phyloP scores from a whole-genome alignment of 2,329 filamentous ascomycete species.

The Arthrobotrys entomopaga region DNA sequence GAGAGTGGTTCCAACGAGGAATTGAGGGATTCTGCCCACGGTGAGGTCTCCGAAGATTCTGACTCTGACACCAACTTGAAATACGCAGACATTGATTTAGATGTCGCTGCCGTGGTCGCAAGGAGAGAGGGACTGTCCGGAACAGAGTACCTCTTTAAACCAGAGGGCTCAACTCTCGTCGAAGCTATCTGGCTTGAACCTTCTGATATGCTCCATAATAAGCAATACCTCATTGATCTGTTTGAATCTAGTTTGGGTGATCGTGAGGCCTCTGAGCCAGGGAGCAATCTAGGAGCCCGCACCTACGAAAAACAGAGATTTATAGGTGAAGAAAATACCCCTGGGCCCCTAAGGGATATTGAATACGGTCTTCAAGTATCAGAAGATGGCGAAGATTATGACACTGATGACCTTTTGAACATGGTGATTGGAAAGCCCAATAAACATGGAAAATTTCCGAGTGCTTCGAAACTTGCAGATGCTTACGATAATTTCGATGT shows the following conservation, averaged over 20 bases:
- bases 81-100: slow-evolving; percentile 9
- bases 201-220: slow-evolving; percentile 33
- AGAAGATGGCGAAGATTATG: slow-evolving; percentile 58
- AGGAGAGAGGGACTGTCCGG: slow-evolving; percentile 19
- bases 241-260: slow-evolving; percentile 29
- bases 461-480: slow-evolving; percentile 64
- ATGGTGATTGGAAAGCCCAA: slow-evolving; percentile 56
- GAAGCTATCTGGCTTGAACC: slow-evolving; percentile 46
- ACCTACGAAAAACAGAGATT: too few species aligned
- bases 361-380: too few species aligned
- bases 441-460: slow-evolving; percentile 61
- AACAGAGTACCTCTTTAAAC: slow-evolving; percentile 41
- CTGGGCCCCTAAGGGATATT: too few species aligned
- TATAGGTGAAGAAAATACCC: too few species aligned
- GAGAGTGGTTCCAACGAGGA: background rate
- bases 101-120: slow-evolving; percentile 19
- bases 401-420: slow-evolving; percentile 68
- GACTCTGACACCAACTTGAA: background rate
- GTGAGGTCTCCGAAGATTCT: background rate
- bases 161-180: slow-evolving; percentile 21
- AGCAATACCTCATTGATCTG: slow-evolving; percentile 40
- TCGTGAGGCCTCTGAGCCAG: slow-evolving; percentile 10
- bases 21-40: background rate
- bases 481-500: slow-evolving; percentile 76
- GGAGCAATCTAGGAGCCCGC: slow-evolving; percentile 17